Evolutionary conservation across 108 stramenopile genomes (phyloP), one percentile per base, ranked within the genome.

Genomic region (Fistulifera solaris): DNA sequence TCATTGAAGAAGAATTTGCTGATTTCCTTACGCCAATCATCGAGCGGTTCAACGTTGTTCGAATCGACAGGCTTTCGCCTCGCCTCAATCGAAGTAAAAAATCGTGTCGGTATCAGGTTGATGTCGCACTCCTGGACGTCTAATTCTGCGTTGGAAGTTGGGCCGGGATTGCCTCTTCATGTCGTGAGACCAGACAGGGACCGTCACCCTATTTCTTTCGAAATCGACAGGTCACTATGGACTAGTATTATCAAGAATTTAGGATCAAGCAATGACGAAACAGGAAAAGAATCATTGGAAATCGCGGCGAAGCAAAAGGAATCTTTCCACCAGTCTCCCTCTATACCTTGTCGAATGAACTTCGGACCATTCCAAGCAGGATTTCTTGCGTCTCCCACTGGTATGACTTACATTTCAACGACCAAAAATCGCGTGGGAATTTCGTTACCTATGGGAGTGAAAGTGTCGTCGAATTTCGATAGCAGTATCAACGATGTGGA

Each of bases 371-470:
- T 81, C 40, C 24, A 69, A 35, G 58, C 48, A 23, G 76, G 76
- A 21, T 74, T 71, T 41, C 38, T 76, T 31, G 19, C 62, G 1
- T 62, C 58, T 12, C 52, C 63, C 10, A 44, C 55, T 18, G 75
- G 75, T 14, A 71, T 74, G 72, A 66, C 64, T 1, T 66, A 40
- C 22, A 52, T 67, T 21, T 50, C 56, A 8, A 44, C 67, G 11
- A 62, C 63, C 12, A 56, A 56, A 5, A 53, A 45, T 46, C 49
- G 63, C 17, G 25, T 61, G 27, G 80, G 85, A 21, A 71, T 90
- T 16, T 68, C 60, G 2, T 51, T 86, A 35, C 89, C 85, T 10
- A 71, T 86, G 76, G 84, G 80, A 23, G 84, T 86, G 10, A 83
- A 78, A 58, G 54, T 75, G 16, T 63, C 70, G 22, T 71, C 65